These are phyloP conservation scores for Athelia sp. DNA, from an alignment of 1,284 basidiomycete species.

Conservation along the genomic window DNA sequence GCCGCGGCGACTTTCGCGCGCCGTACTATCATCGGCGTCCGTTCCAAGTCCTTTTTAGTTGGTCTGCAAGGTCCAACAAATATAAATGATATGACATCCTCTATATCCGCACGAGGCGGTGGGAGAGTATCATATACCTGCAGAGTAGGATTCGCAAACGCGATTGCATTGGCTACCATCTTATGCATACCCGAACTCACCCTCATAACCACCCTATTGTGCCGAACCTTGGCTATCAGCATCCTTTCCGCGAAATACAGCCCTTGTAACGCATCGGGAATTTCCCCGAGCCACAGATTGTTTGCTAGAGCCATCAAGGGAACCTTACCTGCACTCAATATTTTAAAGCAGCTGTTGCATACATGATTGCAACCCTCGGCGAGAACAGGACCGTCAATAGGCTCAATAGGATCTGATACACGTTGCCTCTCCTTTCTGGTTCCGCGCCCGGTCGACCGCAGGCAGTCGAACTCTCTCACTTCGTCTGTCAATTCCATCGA, in stretches of 20 bases:
- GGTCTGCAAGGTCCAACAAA: slow-evolving; percentile 31
- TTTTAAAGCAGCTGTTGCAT: neutral
- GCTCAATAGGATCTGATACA: too few species aligned
- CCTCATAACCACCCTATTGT: slow-evolving; percentile 13
- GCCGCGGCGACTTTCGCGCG: slow-evolving; percentile 14
- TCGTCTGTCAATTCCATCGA: too few species aligned
- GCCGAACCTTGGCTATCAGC: slow-evolving; percentile 14
- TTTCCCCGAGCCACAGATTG: slow-evolving; percentile 20
- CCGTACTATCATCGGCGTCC: slow-evolving; percentile 26
- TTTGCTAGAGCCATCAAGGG: slow-evolving; percentile 15
- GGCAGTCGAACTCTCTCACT: too few species aligned
- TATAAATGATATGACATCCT: slow-evolving; percentile 29
- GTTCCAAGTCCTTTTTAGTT: too few species aligned
- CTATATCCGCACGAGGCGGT: slow-evolving; percentile 26
- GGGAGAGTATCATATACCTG: slow-evolving; percentile 29
- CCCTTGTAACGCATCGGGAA: slow-evolving; percentile 15
- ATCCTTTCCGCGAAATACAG: slow-evolving; percentile 20
- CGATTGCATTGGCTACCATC: slow-evolving; percentile 30
- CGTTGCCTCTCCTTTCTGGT: too few species aligned
- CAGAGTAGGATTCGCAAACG: slow-evolving; percentile 25
- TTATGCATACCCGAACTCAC: slow-evolving; percentile 21
- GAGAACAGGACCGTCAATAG: too few species aligned
- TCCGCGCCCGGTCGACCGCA: too few species aligned
- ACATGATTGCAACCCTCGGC: too few species aligned
- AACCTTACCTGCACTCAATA: neutral